Base-by-base conservation (phyloP, 805 yeast species). In the Kluyveromyces siamensis region DNA sequence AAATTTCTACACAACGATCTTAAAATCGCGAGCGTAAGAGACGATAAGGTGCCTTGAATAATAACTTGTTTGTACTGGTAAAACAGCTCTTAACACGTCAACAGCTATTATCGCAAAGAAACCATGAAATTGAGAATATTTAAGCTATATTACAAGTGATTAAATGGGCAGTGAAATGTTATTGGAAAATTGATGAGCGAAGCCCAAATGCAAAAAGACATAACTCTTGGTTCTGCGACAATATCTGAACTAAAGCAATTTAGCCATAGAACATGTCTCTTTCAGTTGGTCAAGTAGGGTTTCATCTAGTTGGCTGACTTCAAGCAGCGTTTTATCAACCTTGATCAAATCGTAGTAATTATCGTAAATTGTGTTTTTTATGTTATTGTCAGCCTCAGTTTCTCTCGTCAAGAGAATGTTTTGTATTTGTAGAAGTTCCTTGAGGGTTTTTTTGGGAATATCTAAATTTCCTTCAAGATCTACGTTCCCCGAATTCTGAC, bases 321-420 rank as follows among this genome's bases (percentile, higher is more conserved):
- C 70, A 47, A 61, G 62, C 46, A 84, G 64, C 2, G 82, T 75
- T 43, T 80, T 77, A 55, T 80, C 82, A 50, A 84, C 75, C 56
- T 81, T 81, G 58, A 84, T 82, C 53, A 84, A 67, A 52, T 84
- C 90, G 61, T 80, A 82, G 69, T 84, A 84, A 58, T 84, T 84
- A 62, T 84, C 86, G 63, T 84, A 84, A 10, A 84, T 81, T 40
- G 84, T 82, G 27, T 84, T 77, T 56, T 84, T 84, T 53, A 82
- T 81, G 42, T 77, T 80, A 47, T 60, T 61, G 39, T 58, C 57
- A 35, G 60, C 59, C 35, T 59, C 66, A 1, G 59, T 57, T 46
- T 64, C 67, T 47, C 59, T 54, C 14, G 61, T 56, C 36, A 61
- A 51, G 18, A 65, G 50, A 9, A 46, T 45, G 47, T 65, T 64